Base-by-base conservation (phyloP, 2,329 filamentous ascomycete genomes). In the Karstenula rhodostoma region DNA sequence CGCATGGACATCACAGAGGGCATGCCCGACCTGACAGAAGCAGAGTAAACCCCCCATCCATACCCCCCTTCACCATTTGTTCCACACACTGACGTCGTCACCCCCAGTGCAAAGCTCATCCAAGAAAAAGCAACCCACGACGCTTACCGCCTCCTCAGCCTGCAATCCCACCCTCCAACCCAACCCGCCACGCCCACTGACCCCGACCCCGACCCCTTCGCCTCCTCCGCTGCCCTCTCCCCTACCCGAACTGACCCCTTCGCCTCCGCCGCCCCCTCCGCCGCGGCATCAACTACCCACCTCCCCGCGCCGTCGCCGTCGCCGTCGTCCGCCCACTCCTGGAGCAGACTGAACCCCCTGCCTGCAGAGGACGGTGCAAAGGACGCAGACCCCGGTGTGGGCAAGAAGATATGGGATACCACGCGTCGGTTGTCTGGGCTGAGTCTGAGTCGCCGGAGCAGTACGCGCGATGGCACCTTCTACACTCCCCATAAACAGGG, bases 121-220 rank as follows among this genome's bases (percentile, higher is more conserved):
- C 72, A 68, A 57, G 68, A 73, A 56, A 73, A 74, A 64, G 70
- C 69, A 29, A 69, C 72, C 42, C 65, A 63, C 56, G 72, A 76
- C 58, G 69, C 66, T 25, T 67, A 68, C 51, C 70, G 65, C 27
- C 66, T 73, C 5, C 50, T 73, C 17, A 57, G 67, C 51, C 62
- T 73, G 0, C 65, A 67, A 43, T 66, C 66, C 9, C 62, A 60
- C 42, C 61, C 62, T 15, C 65, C 58, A 49, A 56, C 49, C 25
- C 59, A 54, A 32, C 46, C 56, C 9, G 5, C 50, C 42, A 22
- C 60, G 59, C 40, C 67, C 63, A n/a, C 23, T 62, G 56, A 10
- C 46, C 40, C 61, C 29, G 8, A 32, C 35, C 50, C 58, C 44
- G 61, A 25, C 22, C 40, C 62, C 22, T 56, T 56, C 29, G 50